Percentiles rank a stretch among this genome's conserved stretches.
Conservation (phyloP, 208 protist species). For the Kentomonas sorsogonicus region DNA sequence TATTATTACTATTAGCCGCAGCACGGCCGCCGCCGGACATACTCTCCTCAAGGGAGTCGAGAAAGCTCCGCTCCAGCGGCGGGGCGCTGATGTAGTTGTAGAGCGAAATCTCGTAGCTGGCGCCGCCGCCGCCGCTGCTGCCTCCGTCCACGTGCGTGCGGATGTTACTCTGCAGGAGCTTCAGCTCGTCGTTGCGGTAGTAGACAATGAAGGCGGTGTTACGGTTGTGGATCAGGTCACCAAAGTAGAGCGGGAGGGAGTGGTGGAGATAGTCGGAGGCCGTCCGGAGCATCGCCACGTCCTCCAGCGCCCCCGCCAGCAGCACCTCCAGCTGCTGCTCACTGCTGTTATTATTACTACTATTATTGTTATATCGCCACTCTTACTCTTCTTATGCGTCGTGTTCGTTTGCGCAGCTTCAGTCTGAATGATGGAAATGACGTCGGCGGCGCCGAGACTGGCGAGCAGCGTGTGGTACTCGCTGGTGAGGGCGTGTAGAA, state of each 20-base stretch:
- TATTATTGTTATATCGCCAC: neutral
- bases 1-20: neutral
- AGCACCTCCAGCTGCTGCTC: neutral
- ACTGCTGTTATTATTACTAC: neutral
- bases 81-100: conserved; percentile 71
- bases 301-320: neutral
- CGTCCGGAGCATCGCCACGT: neutral
- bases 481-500: too few relatives aligned
- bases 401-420: too few relatives aligned
- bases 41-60: conserved; percentile 17
- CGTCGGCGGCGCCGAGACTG: too few relatives aligned
- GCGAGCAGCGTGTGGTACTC: too few relatives aligned
- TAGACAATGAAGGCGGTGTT: conserved; percentile 76
- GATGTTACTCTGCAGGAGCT: conserved; percentile 75
- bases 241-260: neutral
- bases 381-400: too few relatives aligned
- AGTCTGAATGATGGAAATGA: too few relatives aligned
- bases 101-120: conserved; percentile 49
- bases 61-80: conserved; percentile 42
- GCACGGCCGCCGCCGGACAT: neutral
- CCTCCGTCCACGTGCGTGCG: conserved; percentile 13
- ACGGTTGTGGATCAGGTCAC: neutral
- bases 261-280: neutral
- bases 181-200: conserved; percentile 77
- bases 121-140: neutral